Conservation (phyloP, 192 early-diverging fungal species). For the Umbelopsis ramanniana region DNA sequence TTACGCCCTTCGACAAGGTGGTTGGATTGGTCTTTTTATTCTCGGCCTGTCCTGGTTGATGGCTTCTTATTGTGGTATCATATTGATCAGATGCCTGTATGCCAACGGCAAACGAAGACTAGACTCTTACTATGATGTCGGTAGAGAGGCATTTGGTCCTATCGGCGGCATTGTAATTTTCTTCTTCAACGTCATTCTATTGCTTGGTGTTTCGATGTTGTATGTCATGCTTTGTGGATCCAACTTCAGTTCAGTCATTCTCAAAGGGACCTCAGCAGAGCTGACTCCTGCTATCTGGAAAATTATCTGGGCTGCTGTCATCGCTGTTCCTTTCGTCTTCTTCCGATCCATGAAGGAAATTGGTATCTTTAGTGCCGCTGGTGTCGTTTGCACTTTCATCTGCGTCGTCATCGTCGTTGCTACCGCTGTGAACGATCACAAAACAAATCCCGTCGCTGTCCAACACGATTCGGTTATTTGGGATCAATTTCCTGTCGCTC, state of each 20-base stretch:
- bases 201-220: slow-evolving; percentile 71
- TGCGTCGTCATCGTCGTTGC: slow-evolving; percentile 73
- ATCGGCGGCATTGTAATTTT: slow-evolving; percentile 64
- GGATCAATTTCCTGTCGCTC: slow-evolving; percentile 71
- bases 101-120: slow-evolving; percentile 63
- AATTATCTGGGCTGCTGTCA: slow-evolving; percentile 56
- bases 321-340: slow-evolving; percentile 75
- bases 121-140: slow-evolving; percentile 67
- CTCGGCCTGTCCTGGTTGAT: slow-evolving; percentile 72
- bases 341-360: slow-evolving; percentile 84
- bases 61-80: slow-evolving; percentile 70
- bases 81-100: slow-evolving; percentile 79
- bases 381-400: slow-evolving; percentile 71
- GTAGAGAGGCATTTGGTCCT: slow-evolving; percentile 71
- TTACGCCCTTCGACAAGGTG: slow-evolving; percentile 73
- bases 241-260: slow-evolving; percentile 65
- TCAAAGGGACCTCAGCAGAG: slow-evolving; percentile 39
- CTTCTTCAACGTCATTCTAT: slow-evolving; percentile 67
- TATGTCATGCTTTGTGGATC: slow-evolving; percentile 79
- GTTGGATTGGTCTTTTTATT: slow-evolving; percentile 78
- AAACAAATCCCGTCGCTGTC: slow-evolving; percentile 35
- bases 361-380: slow-evolving; percentile 75
- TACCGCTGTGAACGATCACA: slow-evolving; percentile 53
- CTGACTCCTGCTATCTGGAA: slow-evolving; percentile 66
- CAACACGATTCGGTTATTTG: slow-evolving; percentile 61